Evolutionary conservation across 2,329 filamentous ascomycete genomes (phyloP), one percentile per base, ranked within the genome.

Genomic region (Colletotrichum navitas): DNA sequence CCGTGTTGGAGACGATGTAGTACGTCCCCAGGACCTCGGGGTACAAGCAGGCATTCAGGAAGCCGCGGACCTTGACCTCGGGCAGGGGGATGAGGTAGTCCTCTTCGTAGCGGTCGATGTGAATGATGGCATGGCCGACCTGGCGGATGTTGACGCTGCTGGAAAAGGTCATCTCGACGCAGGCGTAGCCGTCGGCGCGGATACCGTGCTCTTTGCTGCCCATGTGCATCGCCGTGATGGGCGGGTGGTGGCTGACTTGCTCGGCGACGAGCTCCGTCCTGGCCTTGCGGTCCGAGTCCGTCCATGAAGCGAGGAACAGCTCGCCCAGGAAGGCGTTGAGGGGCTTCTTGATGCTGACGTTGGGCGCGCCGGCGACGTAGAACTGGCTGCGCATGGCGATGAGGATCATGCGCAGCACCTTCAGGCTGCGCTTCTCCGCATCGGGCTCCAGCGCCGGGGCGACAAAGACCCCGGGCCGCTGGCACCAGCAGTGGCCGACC

Each of bases 261-360:
- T 88, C 86, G 39, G 85, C 80, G 5, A 82, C 77, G 26, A 83
- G 76, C 5, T 75, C 72, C 7, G 78, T 81, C 0, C 77, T 79
- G 16, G 76, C 72, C 14, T 76, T 76, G 29, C 66, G 54, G 26
- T 75, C 62, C 21, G 73, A 66, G 29, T 83, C 79, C 1, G 74
- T 78, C 82, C 82, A 85, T 0, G 77, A 78, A 0, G 82, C 83
- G 1, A 87, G 74, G 74, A 87, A 88, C 1, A 87, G 71, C 76
- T 87, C 86, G 21, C 86, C 86, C 0, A 88, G 78, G 62, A 88
- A 87, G 8, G 86, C 85, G 69, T 88, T 88, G 8, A 87, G 80
- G 1, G 86, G 86, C 74, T 88, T 88, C 77, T 85, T 85, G 77
- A 87, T 86, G 72, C 84, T 85, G 45, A 83, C 80, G 39, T 79